Evolutionary conservation across 2,329 filamentous ascomycete genomes (phyloP), one percentile per base, ranked within the genome.

Genomic region (Exophiala bonariae): DNA sequence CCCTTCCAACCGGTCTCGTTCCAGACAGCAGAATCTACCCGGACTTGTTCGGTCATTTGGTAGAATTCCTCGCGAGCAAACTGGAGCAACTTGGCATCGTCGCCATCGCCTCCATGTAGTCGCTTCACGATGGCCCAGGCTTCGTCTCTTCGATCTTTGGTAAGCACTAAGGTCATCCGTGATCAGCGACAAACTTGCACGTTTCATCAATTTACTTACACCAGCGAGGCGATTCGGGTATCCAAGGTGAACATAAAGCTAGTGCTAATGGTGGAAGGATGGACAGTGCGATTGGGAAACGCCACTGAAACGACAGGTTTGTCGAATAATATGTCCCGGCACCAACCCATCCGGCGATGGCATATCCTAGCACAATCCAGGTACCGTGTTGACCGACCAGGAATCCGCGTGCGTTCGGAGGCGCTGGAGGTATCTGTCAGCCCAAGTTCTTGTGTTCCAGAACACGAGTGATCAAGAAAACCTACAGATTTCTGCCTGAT

Each of bases 151-250:
- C 65, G 65, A 0, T 73, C 75, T 48, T 75, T 71, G 1, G 68
- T 69, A 31, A 78, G 37, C 17, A 55, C 50, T 52, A 22, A 10
- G 3, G 3, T n/a, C 8, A 17, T 37, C n/a, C 36, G 19, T 18
- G 19, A 22, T 38, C 3, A 36, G 41, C 16, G 31, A 7, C 17
- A 23, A 17, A 22, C 10, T 10, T 19, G 11, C 6, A 10, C 36
- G 6, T 39, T 22, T 18, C 32, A 34, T 11, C 11, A 34, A 3
- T 19, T 17, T 11, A 47, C 47, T 50, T 64, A 10, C 78, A 61
- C 76, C 76, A 79, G 7, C 75, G 64, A 0, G 76, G 75, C 0
- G 75, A 78, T 23, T 64, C 61, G 10, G 73, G 72, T 3, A 76
- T 62, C 66, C 67, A 73, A 6, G 65, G 61, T 2, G 68, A 70